A percentile compares a stretch with the other conserved stretches of the same genome.
phyloP scores from a whole-genome alignment of 2,329 filamentous ascomycete genomes.

The Diplocarpon mali region DNA sequence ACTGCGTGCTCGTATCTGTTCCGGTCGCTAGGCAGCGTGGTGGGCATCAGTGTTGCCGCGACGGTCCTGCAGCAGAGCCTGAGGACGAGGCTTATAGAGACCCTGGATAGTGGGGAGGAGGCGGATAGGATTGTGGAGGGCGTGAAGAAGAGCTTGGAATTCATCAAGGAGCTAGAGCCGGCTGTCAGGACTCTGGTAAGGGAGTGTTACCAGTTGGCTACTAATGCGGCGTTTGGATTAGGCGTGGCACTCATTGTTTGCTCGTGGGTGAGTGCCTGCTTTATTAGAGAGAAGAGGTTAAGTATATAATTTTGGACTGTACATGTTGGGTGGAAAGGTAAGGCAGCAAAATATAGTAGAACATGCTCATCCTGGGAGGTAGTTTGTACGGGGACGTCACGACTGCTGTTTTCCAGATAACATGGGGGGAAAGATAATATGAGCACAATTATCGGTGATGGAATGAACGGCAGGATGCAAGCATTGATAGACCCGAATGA shows the following conservation, averaged over 20 bases:
- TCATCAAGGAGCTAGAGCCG: conserved; percentile 53
- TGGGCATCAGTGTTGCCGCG: conserved; percentile 50
- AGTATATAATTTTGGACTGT: conserved; percentile 12
- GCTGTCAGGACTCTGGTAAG: conserved; percentile 47
- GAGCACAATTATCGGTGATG: too few species aligned
- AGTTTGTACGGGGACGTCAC: too few species aligned
- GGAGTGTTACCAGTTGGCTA: conserved; percentile 48
- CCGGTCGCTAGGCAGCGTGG: conserved; percentile 62
- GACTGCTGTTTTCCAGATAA: too few species aligned
- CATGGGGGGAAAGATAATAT: too few species aligned
- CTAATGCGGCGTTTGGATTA: conserved; percentile 32
- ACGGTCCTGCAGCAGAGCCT: conserved; percentile 63
- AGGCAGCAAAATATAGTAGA: too few species aligned
- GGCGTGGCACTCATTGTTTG: conserved; percentile 29
- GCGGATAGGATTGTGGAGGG: conserved; percentile 55
- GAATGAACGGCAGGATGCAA: too few species aligned
- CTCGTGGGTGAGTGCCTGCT: conserved; percentile 34
- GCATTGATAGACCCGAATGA: too few species aligned
- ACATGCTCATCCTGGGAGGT: too few species aligned
- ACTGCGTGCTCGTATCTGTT: conserved; percentile 76
- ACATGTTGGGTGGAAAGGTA: not conserved
- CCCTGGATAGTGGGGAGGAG: conserved; percentile 44
- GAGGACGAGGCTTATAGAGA: conserved; percentile 40
- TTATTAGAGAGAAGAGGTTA: conserved; percentile 47
- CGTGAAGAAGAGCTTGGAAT: conserved; percentile 60